Evolutionary conservation across 352 stramenopile genomes (phyloP), one percentile per base, ranked within the genome.

Genomic region (Phytophthora podocarpi): DNA sequence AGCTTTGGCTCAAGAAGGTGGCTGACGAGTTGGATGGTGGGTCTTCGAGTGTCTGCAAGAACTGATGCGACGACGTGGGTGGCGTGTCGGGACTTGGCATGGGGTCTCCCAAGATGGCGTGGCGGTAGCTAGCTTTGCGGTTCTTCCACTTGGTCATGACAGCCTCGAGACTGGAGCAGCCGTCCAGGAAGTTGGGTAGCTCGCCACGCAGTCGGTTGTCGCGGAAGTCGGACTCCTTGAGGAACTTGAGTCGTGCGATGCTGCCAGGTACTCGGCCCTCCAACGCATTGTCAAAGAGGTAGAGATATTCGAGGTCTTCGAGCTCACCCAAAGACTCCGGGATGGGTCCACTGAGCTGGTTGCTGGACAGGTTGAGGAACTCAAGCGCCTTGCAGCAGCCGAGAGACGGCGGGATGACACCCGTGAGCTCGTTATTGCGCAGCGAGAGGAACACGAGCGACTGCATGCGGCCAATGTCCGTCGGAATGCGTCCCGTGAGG

Each of bases 81-180:
- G 59, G 60, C 3, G 56, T 73, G 20, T 81, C 72, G 6, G 62
- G 64, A 5, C 64, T 67, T 8, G 78, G 78, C 42, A 93, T 74
- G 2, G 83, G 81, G 32, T 93, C 83, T 15, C 83, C 83, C 3
- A 93, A 74, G 18, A 88, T 84, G 16, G 76, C 71, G 67, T 93
- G 76, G 20, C 75, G 76, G 64, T 93, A 93, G 34, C 74, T 91
- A 15, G 83, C 83, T 70, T 91, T 91, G 27, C 84, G 81, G 49
- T 83, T 85, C 65, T 91, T 93, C 84, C 84, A 93, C 74, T 93
- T 93, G 52, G 67, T 88, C 78, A 93, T 82, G 16, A 93, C 84
- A 16, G 81, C 81, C 31, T 90, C 81, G 7, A 93, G 62, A 40
- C 82, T 93, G 13, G 81, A 93, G 62, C 80, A 91, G 18, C 81